Base-by-base conservation (phyloP, 192 early-diverging fungal genomes). In the Haplosporangium gracile region DNA sequence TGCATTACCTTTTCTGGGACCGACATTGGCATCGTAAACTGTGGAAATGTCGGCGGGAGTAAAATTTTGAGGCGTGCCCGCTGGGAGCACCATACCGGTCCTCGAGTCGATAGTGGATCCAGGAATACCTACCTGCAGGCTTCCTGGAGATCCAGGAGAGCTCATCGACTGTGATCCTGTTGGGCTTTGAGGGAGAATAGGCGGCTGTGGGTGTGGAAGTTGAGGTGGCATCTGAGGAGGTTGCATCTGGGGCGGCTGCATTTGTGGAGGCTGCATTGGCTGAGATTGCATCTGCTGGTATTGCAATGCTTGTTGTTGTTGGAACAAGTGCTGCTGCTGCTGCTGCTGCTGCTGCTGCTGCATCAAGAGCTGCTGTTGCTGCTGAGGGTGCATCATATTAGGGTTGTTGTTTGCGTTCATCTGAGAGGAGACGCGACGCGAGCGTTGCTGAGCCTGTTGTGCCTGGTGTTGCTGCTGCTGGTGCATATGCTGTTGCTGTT, bases 281-380 rank as follows among this genome's bases (percentile, higher is more conserved):
- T 80, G 79, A 13, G 78, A 72, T 18, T 75, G 76, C 83, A 85
- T 77, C 26, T 80, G 83, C 39, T 85, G 82, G 42, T 70, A 80
- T 43, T 85, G 83, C 2, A 85, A 0, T 2, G 76, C 78, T 43
- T 85, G 84, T 26, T 85, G 83, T 40, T 85, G 83, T 53, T 86
- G 84, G 34, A 55, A 81, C 42, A 86, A 26, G 11, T 80, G 78
- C 38, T 86, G 84, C 43, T 84, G 82, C n/a, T 83, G 82, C 42
- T 86, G 84, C 43, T 84, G 82, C n/a, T 83, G 82, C 42, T 86
- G 84, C 43, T 85, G 82, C 32, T 83, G 82, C 49, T 84, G 82
- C 47, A 74, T 57, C 5, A 78, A 36, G 38, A 76, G 40, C 15
- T 76, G 78, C 43, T 82, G 81, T n/a, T 85, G 82, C 45, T 82